A percentile compares a stretch with the other conserved stretches of the same genome.
Evolutionary conservation across 495 filamentous ascomycete genomes (phyloP).

Genomic region (Glutinoglossum americanum): DNA sequence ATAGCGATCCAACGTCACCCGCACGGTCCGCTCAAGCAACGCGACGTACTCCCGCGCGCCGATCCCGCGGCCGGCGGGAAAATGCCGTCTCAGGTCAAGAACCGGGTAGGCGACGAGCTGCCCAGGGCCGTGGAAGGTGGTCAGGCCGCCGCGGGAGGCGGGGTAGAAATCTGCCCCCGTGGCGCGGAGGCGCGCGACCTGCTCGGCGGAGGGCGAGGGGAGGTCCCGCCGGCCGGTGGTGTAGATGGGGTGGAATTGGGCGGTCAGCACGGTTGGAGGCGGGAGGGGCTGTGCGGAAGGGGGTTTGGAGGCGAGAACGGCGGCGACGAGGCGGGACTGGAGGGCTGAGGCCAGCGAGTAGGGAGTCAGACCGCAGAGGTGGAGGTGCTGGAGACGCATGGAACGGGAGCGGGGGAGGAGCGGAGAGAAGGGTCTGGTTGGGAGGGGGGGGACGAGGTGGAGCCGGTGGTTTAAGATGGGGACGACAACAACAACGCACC

Average conservation of each 20-base stretch:
- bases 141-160: conserved; percentile 68
- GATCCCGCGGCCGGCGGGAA: conserved; percentile 19
- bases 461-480: too few relatives aligned
- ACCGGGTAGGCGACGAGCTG: conserved; percentile 83
- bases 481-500: too few relatives aligned
- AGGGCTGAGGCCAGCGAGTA: conserved; percentile 17
- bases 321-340: conserved; percentile 22
- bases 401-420: neutral
- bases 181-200: conserved; percentile 19
- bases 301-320: conserved; percentile 27
- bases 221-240: conserved; percentile 76
- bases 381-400: conserved; percentile 45
- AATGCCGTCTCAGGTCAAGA: conserved; percentile 42
- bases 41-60: conserved; percentile 44
- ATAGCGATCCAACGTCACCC: conserved; percentile 32
- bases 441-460: neutral
- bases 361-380: conserved; percentile 36
- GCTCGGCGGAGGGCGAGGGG: conserved; percentile 15
- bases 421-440: neutral
- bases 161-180: conserved; percentile 39
- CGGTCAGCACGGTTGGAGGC: conserved; percentile 54
- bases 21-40: conserved; percentile 53
- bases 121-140: conserved; percentile 88
- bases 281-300: conserved; percentile 26
- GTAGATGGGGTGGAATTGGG: conserved; percentile 67